Conservation (phyloP, 2,329 filamentous ascomycete genomes). For the Fusarium nisikadoi region DNA sequence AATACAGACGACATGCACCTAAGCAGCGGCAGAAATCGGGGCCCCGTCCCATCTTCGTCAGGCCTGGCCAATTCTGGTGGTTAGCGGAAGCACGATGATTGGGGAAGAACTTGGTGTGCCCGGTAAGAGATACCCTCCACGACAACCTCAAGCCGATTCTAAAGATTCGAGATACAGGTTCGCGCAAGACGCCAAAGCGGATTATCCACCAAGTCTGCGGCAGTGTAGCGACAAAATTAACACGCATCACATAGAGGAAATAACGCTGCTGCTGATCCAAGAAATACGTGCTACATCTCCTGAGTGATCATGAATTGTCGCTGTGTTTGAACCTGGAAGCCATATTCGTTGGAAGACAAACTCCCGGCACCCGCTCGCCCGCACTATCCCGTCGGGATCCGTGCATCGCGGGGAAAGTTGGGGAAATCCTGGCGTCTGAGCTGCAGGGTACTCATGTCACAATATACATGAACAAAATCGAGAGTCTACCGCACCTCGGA, state of each 20-base stretch:
- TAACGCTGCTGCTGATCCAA: background rate
- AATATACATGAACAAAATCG: conserved; percentile 22
- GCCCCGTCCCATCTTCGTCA: conserved; percentile 8
- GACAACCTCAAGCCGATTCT: background rate
- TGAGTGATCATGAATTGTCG: background rate
- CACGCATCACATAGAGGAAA: background rate
- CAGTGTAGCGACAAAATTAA: background rate
- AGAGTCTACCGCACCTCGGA: conserved; percentile 29
- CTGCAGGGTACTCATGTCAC: conserved; percentile 33
- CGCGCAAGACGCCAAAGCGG: background rate
- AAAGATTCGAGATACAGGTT: background rate
- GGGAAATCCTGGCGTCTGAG: conserved; percentile 39
- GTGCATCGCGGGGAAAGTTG: conserved; percentile 45
- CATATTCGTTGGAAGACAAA: conserved; percentile 1
- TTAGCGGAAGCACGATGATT: conserved; percentile 13
- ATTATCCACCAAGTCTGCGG: background rate
- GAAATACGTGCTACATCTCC: background rate
- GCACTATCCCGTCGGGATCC: conserved; percentile 42
- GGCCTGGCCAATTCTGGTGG: conserved; percentile 2
- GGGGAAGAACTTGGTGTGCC: background rate
- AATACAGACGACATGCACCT: conserved; percentile 8
- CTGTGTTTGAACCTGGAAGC: background rate
- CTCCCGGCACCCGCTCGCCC: conserved; percentile 43
- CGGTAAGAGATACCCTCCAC: background rate
- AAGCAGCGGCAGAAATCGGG: conserved; percentile 32